Conservation (phyloP, 305 asterid genomes). For the Solanum hybrid region DNA sequence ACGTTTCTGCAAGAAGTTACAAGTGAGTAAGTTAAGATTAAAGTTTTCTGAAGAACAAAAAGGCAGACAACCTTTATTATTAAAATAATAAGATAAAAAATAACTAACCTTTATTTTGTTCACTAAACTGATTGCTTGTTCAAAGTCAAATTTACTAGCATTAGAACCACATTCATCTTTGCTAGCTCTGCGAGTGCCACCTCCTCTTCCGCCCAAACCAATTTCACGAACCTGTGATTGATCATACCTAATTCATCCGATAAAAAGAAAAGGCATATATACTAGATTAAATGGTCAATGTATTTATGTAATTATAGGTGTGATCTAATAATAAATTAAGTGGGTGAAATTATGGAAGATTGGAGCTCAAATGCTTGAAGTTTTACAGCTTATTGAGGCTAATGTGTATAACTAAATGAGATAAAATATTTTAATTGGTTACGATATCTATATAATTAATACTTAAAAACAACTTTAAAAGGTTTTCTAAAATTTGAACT, state of each 20-base stretch:
- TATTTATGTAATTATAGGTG: neutral
- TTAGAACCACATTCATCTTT: neutral
- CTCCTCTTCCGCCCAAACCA: neutral
- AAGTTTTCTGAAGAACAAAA: neutral
- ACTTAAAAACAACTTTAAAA: too few species aligned
- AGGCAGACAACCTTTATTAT: neutral
- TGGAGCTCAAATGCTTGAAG: neutral
- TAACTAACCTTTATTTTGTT: slow-evolving; percentile 74
- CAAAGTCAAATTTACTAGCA: neutral
- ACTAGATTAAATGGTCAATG: too few species aligned
- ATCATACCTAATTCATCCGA: neutral
- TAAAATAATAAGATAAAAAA: neutral
- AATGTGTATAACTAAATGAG: too few species aligned
- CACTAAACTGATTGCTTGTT: slow-evolving; percentile 64
- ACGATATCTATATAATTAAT: too few species aligned
- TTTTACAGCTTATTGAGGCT: too few species aligned
- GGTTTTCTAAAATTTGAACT: too few species aligned
- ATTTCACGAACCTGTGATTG: neutral
- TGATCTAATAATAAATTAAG: neutral
- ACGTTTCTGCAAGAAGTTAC: slow-evolving; percentile 51
- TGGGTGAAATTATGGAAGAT: neutral
- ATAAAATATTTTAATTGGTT: too few species aligned
- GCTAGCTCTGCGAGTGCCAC: neutral
- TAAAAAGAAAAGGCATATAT: neutral
- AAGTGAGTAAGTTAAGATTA: neutral